Percentiles rank a stretch among this genome's conserved stretches.
phyloP scores from a whole-genome alignment of 306 rosid genomes.

The Pterocarpus santalinus region DNA sequence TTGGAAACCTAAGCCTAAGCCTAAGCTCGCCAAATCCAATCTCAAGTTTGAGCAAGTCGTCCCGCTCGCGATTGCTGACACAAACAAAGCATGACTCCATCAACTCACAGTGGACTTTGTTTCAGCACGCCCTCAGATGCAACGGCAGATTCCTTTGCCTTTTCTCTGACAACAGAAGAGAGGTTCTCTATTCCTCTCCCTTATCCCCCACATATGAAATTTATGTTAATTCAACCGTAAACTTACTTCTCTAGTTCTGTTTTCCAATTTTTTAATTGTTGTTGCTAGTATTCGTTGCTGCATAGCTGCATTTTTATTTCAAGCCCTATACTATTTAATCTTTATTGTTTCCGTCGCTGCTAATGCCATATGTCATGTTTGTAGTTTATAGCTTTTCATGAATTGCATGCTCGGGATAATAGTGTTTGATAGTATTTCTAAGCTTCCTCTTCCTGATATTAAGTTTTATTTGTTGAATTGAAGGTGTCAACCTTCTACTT shows the following conservation, averaged over 20 bases:
- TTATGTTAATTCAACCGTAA: neutral
- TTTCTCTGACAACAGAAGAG: slow-evolving; percentile 71
- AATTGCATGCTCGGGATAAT: neutral
- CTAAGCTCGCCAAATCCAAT: slow-evolving; percentile 58
- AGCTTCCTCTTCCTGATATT: neutral
- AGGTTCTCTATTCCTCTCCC: slow-evolving; percentile 54
- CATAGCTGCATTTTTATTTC: neutral
- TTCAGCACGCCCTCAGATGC: slow-evolving; percentile 64
- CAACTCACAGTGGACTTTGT: slow-evolving; percentile 52
- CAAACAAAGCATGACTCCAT: slow-evolving; percentile 40
- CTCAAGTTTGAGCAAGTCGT: slow-evolving; percentile 36
- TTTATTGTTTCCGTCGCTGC: neutral
- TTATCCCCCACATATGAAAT: neutral
- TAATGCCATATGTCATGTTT: neutral
- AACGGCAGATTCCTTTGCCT: slow-evolving; percentile 75
- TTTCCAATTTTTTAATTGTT: neutral
- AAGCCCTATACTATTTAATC: neutral
- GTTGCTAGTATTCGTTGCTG: neutral
- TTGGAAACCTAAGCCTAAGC: slow-evolving; percentile 73
- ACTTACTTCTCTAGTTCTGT: neutral
- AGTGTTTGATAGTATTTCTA: neutral
- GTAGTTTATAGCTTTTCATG: neutral
- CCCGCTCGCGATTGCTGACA: slow-evolving; percentile 41
- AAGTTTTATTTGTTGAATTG: slow-evolving; percentile 10
- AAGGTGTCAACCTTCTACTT: neutral